Base-by-base conservation (phyloP, 2,329 filamentous ascomycete species). In the Penicillium sp. region DNA sequence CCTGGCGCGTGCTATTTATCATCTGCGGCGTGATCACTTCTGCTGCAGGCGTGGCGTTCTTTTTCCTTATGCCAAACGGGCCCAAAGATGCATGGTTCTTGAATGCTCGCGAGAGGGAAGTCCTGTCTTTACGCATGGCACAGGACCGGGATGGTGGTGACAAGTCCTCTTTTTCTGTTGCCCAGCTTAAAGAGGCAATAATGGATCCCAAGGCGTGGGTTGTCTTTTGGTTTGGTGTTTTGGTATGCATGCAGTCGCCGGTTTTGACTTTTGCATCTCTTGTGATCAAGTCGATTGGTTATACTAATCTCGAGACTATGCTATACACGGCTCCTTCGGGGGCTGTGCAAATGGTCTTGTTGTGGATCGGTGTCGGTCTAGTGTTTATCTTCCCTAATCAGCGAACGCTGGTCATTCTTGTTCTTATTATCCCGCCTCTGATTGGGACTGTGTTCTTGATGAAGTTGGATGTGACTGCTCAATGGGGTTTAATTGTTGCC, bases 71-170 rank as follows among this genome's bases (percentile, higher is more conserved):
- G 57, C 82, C 81, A 0, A 73, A 68, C 41, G 76, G 77, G 0
- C 79, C 80, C 0, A 72, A 72, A 2, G 73, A 76, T 13, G 80
- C 80, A 1, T 82, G 81, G 81, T 83, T 83, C 61, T 68, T 83
- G 2, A 78, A 65, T 4, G 62, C 69, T 0, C 67, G 74, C 8
- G 78, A 83, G 62, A 77, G 75, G 55, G 67, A 77, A 42, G 72
- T 81, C 4, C 64, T 79, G 1, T 72, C 75, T 2, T 61, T 68
- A 35, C 70, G 76, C 0, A 67, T 79, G 56, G 71, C 73, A 3
- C 59, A 63, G 7, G 73, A 77, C 44, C 70, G 71, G 19, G 76
- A 77, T 38, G 75, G 75, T 29, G 75, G 76, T 9, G 77, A 79
- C 59, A 74, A 76, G 57, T 79, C 76, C 0, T 72, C 69, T 13